Evolutionary conservation across 495 filamentous ascomycete species (phyloP), one percentile per base, ranked within the genome.

Genomic region (Aspergillus egyptiacus): DNA sequence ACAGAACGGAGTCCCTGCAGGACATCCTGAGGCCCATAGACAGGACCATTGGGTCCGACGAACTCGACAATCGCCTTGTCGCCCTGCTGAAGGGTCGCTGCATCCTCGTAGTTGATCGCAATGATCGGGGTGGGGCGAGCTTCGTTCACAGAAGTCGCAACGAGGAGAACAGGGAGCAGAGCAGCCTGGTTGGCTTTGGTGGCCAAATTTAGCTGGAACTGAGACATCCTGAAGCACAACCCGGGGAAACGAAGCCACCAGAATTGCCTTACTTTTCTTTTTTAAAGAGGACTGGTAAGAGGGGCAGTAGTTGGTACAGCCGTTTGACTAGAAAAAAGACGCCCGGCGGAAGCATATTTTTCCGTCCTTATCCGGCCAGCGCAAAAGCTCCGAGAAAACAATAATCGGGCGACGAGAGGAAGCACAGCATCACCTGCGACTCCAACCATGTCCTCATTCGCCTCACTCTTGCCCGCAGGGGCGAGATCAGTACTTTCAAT

Each of bases 121-220:
- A 79, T 69, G n/a, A 66, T 64, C 3, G 67, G 65, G 28, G 48
- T 67, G 1, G 71, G 64, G 19, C 69, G 67, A 18, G 65, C 66
- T 58, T 73, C 65, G 31, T 77, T 78, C 58, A 75, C 64, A 6
- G 73, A 75, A 23, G 69, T 67, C 5, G 70, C 75, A 51, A 76
- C 66, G 35, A 79, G 62, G 9, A 77, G 57, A 18, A 72, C 69
- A 2, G 76, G 76, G 14, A 78, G 59, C 45, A 75, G 51, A 2
- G 61, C 64, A 24, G 75, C 67, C 53, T 84, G 80, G 60, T 71
- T 86, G 53, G 76, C 80, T 59, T 81, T 78, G 9, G 65, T 79
- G 58, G 82, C 82, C 65, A 84, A 68, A 51, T 67, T 81, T 19
- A 84, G 58, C 34, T 65, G 56, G 48, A 60, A 65, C 43, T 65